These are phyloP conservation scores for Podila epicladia DNA, from an alignment of 192 early-diverging fungal species.

Conservation along the genomic window DNA sequence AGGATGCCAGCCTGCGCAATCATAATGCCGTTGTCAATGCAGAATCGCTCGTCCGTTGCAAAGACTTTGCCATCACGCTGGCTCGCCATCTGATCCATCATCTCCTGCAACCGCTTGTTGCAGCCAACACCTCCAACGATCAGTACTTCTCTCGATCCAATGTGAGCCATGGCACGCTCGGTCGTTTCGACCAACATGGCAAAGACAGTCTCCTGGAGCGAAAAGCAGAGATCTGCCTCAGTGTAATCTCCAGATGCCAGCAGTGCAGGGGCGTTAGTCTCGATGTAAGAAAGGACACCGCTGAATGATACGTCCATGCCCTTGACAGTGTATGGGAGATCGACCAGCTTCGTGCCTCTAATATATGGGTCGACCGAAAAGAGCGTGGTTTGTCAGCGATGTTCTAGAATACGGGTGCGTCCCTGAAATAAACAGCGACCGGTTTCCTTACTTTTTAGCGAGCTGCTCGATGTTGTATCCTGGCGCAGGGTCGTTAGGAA, in stretches of 20 bases:
- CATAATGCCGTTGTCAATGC: conserved; percentile 99
- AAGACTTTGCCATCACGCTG: conserved; percentile 90
- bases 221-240: conserved; percentile 95
- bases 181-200: conserved; percentile 99
- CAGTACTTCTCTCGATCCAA: conserved; percentile 89
- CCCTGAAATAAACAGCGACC: not conserved
- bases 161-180: conserved; percentile 98
- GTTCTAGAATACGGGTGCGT: not conserved
- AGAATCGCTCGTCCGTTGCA: conserved; percentile 98
- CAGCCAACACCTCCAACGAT: conserved; percentile 98
- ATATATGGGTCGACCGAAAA: not conserved
- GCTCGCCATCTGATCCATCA: conserved; percentile 96
- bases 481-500: conserved; percentile 96
- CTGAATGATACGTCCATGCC: conserved; percentile 99
- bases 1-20: conserved; percentile 97
- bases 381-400: not conserved
- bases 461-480: conserved; percentile 98
- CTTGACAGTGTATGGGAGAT: conserved; percentile 97
- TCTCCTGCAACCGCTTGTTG: conserved; percentile 93
- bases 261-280: conserved; percentile 73
- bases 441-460: conserved; percentile 78
- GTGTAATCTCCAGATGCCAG: conserved; percentile 63
- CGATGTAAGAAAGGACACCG: conserved; percentile 93
- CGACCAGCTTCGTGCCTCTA: conserved; percentile 86
- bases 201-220: conserved; percentile 97